phyloP scores from a whole-genome alignment of 352 stramenopile species.

The Globisporangium orthogonon region DNA sequence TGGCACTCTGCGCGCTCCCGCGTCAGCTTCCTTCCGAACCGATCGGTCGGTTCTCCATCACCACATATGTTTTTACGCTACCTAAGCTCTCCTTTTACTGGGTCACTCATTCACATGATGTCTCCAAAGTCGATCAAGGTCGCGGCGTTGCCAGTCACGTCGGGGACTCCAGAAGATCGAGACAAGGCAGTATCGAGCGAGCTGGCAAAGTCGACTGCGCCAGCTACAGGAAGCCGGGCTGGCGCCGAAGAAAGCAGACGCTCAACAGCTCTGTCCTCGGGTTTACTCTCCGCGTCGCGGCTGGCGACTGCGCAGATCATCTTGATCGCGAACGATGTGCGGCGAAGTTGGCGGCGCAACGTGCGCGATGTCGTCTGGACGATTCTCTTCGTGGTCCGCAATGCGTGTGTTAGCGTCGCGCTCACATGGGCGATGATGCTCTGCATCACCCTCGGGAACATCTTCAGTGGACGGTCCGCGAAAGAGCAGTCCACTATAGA shows the following conservation, averaged over 20 bases:
- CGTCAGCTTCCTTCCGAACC: too few species aligned
- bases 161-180: not conserved
- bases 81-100: too few species aligned
- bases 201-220: not conserved
- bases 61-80: too few species aligned
- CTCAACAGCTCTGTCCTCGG: not conserved
- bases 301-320: not conserved
- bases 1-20: too few species aligned
- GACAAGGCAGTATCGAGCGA: not conserved
- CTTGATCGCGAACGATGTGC: not conserved
- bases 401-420: not conserved
- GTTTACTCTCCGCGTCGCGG: not conserved
- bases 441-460: not conserved
- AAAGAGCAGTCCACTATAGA: not conserved
- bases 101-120: too few species aligned
- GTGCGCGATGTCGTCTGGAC: not conserved
- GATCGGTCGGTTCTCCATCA: too few species aligned
- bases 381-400: conserved; percentile 2
- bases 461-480: not conserved
- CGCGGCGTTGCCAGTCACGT: too few species aligned
- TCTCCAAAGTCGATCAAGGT: not conserved
- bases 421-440: conserved; percentile 1
- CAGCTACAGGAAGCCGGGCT: not conserved
- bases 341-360: not conserved
- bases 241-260: not conserved